phyloP scores from a whole-genome alignment of 2,329 filamentous ascomycete species.

The Tetracladium maxilliforme region DNA sequence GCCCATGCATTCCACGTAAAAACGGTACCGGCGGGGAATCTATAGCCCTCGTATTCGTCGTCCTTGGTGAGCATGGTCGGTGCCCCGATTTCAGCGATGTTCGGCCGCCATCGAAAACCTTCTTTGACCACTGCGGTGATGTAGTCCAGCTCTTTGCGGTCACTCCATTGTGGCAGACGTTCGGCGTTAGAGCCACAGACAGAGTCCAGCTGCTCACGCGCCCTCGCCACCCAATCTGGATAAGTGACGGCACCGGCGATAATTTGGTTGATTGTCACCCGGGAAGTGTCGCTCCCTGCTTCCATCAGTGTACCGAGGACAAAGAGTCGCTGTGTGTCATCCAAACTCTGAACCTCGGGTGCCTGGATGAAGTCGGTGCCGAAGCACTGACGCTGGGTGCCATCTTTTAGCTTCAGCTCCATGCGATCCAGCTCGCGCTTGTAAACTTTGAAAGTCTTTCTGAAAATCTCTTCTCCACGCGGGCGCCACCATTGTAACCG shows the following conservation, averaged over 20 bases:
- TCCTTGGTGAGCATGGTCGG: slow-evolving; percentile 23
- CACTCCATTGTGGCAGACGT: slow-evolving; percentile 22
- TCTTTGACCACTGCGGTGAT: slow-evolving; percentile 29
- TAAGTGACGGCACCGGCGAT: slow-evolving; percentile 14
- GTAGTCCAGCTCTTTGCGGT: slow-evolving; percentile 23
- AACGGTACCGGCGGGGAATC: slow-evolving; percentile 25
- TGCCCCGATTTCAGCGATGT: slow-evolving; percentile 17
- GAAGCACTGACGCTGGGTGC: slow-evolving; percentile 14
- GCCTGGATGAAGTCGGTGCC: slow-evolving; percentile 13
- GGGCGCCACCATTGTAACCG: slow-evolving; percentile 14
- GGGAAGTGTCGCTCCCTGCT: slow-evolving; percentile 26
- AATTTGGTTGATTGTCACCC: slow-evolving; percentile 16
- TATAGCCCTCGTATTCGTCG: slow-evolving; percentile 28
- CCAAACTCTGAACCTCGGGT: slow-evolving; percentile 9
- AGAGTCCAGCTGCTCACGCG: slow-evolving; percentile 25
- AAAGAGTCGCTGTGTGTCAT: slow-evolving; percentile 12
- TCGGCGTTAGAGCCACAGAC: slow-evolving; percentile 20
- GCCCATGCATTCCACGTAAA: slow-evolving; percentile 23
- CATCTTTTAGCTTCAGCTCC: slow-evolving; percentile 9
- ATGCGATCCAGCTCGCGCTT: slow-evolving; percentile 10
- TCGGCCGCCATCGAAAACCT: slow-evolving; percentile 26
- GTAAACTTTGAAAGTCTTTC: slow-evolving; percentile 11
- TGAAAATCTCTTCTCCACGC: slow-evolving; percentile 9
- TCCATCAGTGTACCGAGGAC: slow-evolving; percentile 19
- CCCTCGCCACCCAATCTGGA: slow-evolving; percentile 9